Percentiles rank a stretch among this genome's conserved stretches.
Conservation (phyloP, 768 basidiomycete genomes). For the Mycena albidolilacea region DNA sequence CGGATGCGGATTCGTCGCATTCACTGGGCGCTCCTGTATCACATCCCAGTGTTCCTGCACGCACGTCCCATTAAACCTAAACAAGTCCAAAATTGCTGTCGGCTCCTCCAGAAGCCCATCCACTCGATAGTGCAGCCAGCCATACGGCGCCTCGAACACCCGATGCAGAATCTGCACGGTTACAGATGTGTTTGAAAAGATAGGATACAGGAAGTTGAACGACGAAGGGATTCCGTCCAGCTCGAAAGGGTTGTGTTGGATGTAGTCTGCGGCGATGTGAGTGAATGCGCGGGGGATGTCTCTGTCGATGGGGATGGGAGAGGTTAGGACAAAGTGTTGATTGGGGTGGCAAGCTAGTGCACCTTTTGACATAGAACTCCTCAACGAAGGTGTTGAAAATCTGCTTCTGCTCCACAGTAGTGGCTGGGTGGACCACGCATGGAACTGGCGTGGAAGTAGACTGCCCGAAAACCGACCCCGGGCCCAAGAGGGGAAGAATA, state of each 20-base stretch:
- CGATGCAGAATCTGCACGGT: conserved; percentile 23
- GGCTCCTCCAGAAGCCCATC: conserved; percentile 20
- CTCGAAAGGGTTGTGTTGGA: conserved; percentile 28
- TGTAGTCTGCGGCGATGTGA: conserved; percentile 26
- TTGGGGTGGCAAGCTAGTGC: conserved; percentile 20
- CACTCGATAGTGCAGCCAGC: conserved; percentile 26
- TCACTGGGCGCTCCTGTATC: conserved; percentile 26
- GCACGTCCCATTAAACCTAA: conserved; percentile 32
- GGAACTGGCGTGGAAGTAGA: conserved; percentile 19
- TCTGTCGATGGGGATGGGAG: conserved; percentile 25
- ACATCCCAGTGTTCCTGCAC: conserved; percentile 31
- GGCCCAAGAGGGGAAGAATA: conserved; percentile 21
- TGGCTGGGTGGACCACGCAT: conserved; percentile 19
- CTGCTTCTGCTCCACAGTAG: conserved; percentile 23
- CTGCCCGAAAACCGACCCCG: conserved; percentile 18
- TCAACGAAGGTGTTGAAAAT: conserved; percentile 26
- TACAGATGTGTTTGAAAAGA: conserved; percentile 24
- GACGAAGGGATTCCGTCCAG: conserved; percentile 24
- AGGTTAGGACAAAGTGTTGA: conserved; percentile 23
- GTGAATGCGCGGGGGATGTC: conserved; percentile 21
- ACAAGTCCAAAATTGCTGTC: conserved; percentile 23
- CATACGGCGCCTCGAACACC: conserved; percentile 22
- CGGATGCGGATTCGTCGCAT: neutral
- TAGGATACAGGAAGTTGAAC: conserved; percentile 9
- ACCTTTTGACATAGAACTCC: conserved; percentile 28